Conservation (phyloP, 768 basidiomycete genomes). For the Kwoniella dendrophila region DNA sequence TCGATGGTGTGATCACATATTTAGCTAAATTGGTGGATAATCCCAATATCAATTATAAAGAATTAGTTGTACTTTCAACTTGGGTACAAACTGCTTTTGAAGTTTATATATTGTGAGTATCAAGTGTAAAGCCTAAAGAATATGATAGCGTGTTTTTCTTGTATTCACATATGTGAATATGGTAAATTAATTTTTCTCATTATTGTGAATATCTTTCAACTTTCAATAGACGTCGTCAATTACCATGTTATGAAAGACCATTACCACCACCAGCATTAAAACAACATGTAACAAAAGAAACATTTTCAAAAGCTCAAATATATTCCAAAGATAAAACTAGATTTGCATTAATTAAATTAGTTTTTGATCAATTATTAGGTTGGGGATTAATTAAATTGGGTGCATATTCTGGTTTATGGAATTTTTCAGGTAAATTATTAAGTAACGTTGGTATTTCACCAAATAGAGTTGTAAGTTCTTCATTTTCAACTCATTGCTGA, state of each 20-base stretch:
- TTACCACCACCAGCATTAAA: slow-evolving; percentile 72
- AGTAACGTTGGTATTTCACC: slow-evolving; percentile 65
- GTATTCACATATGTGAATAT: not conserved
- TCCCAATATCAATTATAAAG: slow-evolving; percentile 66
- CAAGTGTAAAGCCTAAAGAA: not conserved
- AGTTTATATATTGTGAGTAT: slow-evolving; percentile 76
- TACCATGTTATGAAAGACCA: slow-evolving; percentile 76
- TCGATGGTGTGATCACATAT: slow-evolving; percentile 26
- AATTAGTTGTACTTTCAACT: slow-evolving; percentile 75
- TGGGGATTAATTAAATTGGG: slow-evolving; percentile 72
- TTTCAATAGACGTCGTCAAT: slow-evolving; percentile 70
- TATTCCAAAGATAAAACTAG: slow-evolving; percentile 90
- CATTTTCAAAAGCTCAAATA: slow-evolving; percentile 83
- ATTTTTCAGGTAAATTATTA: slow-evolving; percentile 62
- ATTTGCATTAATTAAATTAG: slow-evolving; percentile 71
- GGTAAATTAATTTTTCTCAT: not conserved
- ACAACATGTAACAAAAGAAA: slow-evolving; percentile 67
- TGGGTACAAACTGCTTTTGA: slow-evolving; percentile 83
- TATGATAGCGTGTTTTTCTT: not conserved
- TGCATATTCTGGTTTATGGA: slow-evolving; percentile 83
- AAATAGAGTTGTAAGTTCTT: slow-evolving; percentile 69
- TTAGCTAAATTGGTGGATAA: slow-evolving; percentile 35
- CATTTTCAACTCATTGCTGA: not conserved
- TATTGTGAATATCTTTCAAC: too few relatives aligned
- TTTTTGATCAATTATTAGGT: slow-evolving; percentile 74